Conservation (phyloP, 2,329 filamentous ascomycete species). For the Aureobasidium sp. region DNA sequence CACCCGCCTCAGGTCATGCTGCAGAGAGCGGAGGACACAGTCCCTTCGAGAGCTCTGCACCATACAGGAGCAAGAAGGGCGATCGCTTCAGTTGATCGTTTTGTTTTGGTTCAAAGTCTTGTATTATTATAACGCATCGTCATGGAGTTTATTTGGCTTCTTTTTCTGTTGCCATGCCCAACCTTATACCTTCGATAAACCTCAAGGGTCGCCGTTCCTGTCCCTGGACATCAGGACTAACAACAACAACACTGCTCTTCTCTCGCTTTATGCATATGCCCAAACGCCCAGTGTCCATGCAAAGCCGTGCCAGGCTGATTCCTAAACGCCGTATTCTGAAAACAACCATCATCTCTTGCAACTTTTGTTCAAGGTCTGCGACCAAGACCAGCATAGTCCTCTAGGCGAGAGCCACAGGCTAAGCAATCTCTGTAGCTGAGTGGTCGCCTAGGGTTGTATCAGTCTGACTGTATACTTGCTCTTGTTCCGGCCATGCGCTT, state of each 20-base stretch:
- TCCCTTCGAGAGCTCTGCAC: conserved; percentile 72
- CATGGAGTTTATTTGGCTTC: not conserved
- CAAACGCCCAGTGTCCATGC: not conserved
- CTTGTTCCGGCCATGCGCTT: conserved; percentile 10
- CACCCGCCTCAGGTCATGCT: conserved; percentile 73
- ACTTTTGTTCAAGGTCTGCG: not conserved
- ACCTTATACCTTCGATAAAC: not conserved
- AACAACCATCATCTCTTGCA: not conserved
- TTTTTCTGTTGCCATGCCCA: not conserved
- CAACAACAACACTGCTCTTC: not conserved
- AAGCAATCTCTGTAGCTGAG: conserved; percentile 29
- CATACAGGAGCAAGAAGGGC: conserved; percentile 72
- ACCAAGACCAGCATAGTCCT: conserved; percentile 24
- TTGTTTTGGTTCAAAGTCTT: not conserved
- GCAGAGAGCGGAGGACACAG: conserved; percentile 62
- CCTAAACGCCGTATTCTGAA: not conserved
- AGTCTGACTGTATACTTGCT: not conserved
- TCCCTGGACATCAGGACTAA: conserved; percentile 1
- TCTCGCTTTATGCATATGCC: not conserved
- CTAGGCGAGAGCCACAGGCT: conserved; percentile 22
- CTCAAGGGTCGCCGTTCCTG: not conserved
- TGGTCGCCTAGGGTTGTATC: conserved; percentile 19
- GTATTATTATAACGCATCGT: not conserved
- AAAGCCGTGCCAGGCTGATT: not conserved
- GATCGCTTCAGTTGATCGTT: conserved; percentile 59